A percentile compares a stretch with the other conserved stretches of the same genome.
phyloP scores from a whole-genome alignment of 2,329 filamentous ascomycete species.

The Zymoseptoria ardabiliae region DNA sequence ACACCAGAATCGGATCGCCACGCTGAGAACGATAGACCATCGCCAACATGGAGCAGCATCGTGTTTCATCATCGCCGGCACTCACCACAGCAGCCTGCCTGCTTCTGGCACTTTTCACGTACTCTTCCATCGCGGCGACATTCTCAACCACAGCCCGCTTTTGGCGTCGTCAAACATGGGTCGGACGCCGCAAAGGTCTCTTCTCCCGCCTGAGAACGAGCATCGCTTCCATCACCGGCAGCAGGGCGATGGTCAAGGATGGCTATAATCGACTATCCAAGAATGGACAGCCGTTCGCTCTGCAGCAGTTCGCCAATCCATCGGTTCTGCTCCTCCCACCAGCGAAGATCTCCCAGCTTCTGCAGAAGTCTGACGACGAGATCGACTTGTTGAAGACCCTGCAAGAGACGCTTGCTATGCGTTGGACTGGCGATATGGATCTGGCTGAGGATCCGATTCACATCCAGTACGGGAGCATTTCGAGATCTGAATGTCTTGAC shows the following conservation, averaged over 20 bases:
- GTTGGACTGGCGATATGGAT: constrained; percentile 10
- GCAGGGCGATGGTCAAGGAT: constrained; percentile 6
- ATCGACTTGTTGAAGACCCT: constrained; percentile 8
- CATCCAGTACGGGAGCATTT: not conserved
- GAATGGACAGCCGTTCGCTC: constrained; percentile 3
- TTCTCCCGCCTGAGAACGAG: constrained; percentile 5
- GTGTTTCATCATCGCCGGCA: not conserved
- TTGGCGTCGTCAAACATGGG: constrained; percentile 7
- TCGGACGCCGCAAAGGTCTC: constrained; percentile 5
- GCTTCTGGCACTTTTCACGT: not conserved
- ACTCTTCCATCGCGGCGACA: constrained; percentile 1
- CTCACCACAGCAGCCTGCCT: not conserved
- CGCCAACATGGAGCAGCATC: not conserved
- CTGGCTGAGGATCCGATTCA: not conserved
- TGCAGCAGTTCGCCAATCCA: constrained; percentile 10
- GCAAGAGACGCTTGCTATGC: constrained; percentile 6
- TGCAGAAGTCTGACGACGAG: constrained; percentile 11
- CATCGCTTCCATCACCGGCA: constrained; percentile 7
- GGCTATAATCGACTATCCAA: constrained; percentile 9
- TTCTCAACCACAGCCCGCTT: constrained; percentile 7
- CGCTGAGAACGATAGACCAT: not conserved
- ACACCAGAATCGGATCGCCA: not conserved
- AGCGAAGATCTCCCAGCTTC: constrained; percentile 7
- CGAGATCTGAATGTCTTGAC: not conserved
- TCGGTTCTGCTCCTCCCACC: constrained; percentile 12